Conservation (phyloP, 1,284 basidiomycete species). For the Cryptococcus depauperatus region DNA sequence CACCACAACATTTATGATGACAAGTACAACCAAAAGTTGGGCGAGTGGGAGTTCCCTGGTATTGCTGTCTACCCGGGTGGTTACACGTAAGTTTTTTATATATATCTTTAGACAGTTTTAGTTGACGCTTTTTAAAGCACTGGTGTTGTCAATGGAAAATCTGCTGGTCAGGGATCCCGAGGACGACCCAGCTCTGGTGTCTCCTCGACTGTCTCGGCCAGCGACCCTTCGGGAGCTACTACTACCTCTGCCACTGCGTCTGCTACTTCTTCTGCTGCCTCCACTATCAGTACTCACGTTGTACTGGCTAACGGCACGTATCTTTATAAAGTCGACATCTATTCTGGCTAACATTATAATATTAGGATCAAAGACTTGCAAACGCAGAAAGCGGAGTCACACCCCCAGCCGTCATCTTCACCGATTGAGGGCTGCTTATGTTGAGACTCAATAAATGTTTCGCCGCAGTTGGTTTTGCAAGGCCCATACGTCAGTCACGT, state of each 20-base stretch:
- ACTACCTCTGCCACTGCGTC: neutral
- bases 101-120: too few species aligned
- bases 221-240: neutral
- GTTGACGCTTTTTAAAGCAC: neutral
- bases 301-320: neutral
- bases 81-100: neutral
- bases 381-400: neutral
- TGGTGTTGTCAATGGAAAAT: conserved; percentile 2
- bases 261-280: neutral
- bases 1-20: conserved; percentile 1
- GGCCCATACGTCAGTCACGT: too few species aligned
- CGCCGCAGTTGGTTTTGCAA: too few species aligned
- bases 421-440: neutral
- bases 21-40: neutral
- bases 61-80: conserved; percentile 2
- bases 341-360: neutral
- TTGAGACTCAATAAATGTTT: too few species aligned
- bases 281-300: neutral
- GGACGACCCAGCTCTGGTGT: neutral
- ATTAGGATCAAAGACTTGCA: neutral
- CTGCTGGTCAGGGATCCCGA: neutral
- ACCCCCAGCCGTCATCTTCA: neutral
- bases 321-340: neutral
- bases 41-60: conserved; percentile 1
- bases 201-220: neutral